Conservation (phyloP, 2,329 filamentous ascomycete genomes). For the Fonsecaea nubica region DNA sequence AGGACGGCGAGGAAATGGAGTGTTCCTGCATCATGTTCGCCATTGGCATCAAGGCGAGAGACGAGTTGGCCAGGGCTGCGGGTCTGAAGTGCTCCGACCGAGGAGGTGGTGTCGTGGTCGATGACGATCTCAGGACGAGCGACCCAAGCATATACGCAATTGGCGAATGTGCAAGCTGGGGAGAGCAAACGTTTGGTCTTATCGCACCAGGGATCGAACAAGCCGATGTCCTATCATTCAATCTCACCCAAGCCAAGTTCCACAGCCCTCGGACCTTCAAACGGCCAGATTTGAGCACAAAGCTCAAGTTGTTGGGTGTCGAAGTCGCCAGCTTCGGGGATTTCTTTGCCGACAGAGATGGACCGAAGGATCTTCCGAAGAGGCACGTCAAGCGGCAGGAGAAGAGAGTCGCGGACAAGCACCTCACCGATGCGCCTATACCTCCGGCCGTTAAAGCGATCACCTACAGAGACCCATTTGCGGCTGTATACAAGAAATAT, state of each 20-base stretch:
- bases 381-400: conserved; percentile 53
- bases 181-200: conserved; percentile 83
- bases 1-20: conserved; percentile 77
- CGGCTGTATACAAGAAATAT: conserved; percentile 91
- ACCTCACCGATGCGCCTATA: conserved; percentile 61
- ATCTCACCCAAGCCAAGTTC: conserved; percentile 80
- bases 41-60: conserved; percentile 81
- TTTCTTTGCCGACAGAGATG: conserved; percentile 88
- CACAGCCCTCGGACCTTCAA: conserved; percentile 76
- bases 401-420: conserved; percentile 47
- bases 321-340: conserved; percentile 94
- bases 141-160: conserved; percentile 79
- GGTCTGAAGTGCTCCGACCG: conserved; percentile 75
- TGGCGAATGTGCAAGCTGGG: conserved; percentile 90
- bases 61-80: conserved; percentile 73
- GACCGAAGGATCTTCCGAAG: conserved; percentile 75
- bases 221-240: conserved; percentile 90
- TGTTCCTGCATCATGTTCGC: conserved; percentile 88
- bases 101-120: conserved; percentile 77
- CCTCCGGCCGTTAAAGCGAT: conserved; percentile 76
- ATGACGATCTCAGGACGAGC: conserved; percentile 70
- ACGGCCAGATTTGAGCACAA: conserved; percentile 85
- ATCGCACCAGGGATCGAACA: conserved; percentile 91
- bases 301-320: conserved; percentile 85
- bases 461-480: conserved; percentile 87